Conservation (phyloP, 2,329 filamentous ascomycete species). For the Aspergillaceae sp. region DNA sequence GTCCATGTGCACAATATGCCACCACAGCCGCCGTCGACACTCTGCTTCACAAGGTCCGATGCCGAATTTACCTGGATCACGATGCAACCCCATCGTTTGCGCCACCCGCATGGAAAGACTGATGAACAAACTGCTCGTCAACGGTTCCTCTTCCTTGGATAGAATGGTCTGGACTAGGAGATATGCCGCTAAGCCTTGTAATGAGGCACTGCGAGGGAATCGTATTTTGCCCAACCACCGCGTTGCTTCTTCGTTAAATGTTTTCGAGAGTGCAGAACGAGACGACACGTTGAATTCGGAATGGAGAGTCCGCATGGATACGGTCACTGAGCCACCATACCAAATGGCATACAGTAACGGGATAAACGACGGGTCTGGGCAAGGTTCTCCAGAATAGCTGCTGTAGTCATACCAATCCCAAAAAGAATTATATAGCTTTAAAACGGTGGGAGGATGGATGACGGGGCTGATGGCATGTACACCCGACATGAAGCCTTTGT, state of each 20-base stretch:
- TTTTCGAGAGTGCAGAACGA: constrained; percentile 29
- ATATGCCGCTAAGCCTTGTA: constrained; percentile 40
- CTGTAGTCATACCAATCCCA: constrained; percentile 39
- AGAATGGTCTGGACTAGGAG: constrained; percentile 41
- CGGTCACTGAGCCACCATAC: constrained; percentile 40
- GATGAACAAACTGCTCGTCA: constrained; percentile 42
- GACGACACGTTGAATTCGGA: constrained; percentile 31
- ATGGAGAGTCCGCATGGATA: constrained; percentile 35
- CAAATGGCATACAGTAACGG: constrained; percentile 40
- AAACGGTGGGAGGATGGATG: constrained; percentile 35
- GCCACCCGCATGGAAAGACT: constrained; percentile 40
- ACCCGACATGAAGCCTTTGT: constrained; percentile 40
- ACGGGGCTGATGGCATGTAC: constrained; percentile 40
- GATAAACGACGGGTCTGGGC: constrained; percentile 35
- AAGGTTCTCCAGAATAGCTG: constrained; percentile 28
- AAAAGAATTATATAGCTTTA: constrained; percentile 35
- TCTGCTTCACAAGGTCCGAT: constrained; percentile 39
- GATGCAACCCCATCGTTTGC: constrained; percentile 42
- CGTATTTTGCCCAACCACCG: constrained; percentile 35
- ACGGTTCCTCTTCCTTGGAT: constrained; percentile 41
- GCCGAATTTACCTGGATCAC: constrained; percentile 41
- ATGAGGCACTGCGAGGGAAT: constrained; percentile 38
- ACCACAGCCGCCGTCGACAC: constrained; percentile 39
- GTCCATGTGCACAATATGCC: constrained; percentile 43
- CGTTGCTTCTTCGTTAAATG: constrained; percentile 36